These are phyloP conservation scores for Aureobasidium sp. DNA, from an alignment of 2,329 filamentous ascomycete genomes.

Conservation along the genomic window DNA sequence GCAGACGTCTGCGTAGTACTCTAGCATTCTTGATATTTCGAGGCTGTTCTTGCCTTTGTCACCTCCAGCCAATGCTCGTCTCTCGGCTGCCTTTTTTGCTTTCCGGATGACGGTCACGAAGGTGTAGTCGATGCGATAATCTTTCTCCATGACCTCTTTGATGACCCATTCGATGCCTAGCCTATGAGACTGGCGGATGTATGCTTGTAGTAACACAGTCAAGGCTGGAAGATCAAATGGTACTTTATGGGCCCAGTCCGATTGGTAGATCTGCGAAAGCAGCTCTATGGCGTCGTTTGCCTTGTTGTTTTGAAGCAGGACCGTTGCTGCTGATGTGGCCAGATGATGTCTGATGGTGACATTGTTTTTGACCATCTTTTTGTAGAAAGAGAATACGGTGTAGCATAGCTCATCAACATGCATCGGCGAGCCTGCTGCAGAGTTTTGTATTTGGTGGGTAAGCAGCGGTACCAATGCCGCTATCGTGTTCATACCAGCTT, in stretches of 20 bases:
- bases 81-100: not conserved
- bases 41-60: not conserved
- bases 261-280: constrained; percentile 21
- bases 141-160: constrained; percentile 19
- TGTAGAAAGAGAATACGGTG: constrained; percentile 23
- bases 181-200: constrained; percentile 13
- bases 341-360: constrained; percentile 21
- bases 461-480: constrained; percentile 22
- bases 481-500: constrained; percentile 24
- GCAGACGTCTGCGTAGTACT: not conserved
- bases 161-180: constrained; percentile 23
- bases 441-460: constrained; percentile 19
- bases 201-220: constrained; percentile 26
- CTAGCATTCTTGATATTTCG: not conserved
- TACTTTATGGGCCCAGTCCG: constrained; percentile 17
- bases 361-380: constrained; percentile 22
- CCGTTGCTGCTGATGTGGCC: constrained; percentile 23
- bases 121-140: constrained; percentile 22
- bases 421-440: constrained; percentile 14
- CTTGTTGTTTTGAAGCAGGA: constrained; percentile 20
- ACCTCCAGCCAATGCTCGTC: not conserved
- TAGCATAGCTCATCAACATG: constrained; percentile 14
- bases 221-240: constrained; percentile 24
- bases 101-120: constrained; percentile 16
- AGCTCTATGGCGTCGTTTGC: constrained; percentile 22